Evolutionary conservation across 2,329 filamentous ascomycete species (phyloP), one percentile per base, ranked within the genome.

Genomic region (Domatiomyces catenatus): DNA sequence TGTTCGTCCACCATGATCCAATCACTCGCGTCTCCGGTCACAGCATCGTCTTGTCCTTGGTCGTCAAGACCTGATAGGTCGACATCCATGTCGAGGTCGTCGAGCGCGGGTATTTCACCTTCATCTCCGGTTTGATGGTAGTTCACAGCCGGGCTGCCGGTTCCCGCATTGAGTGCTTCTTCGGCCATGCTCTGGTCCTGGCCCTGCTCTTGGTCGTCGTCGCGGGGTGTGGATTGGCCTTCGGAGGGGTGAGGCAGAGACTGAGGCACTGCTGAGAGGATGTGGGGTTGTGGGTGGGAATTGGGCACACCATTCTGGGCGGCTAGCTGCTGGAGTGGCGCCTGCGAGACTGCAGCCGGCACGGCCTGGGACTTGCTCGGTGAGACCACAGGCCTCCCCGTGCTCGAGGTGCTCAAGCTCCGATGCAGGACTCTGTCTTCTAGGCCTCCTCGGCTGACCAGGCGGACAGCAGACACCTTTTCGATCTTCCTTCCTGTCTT

Each of bases 381-480:
- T 8, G 49, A 46, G 20, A 50, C 8, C 24, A 42, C 10, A 42
- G 47, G 39, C 42, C 42, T 36, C 2, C 20, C 17, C 17, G 5
- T 18, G 26, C 45, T 47, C 28, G 45, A 47, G 20, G 28, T 32
- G 45, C 45, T 47, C 45, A 47, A 8, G 26, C 8, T 47, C 7
- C 28, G 24, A 42, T 39, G 17, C 1, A 67, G 63, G 10, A 66
- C 63, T 53, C 66, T 70, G 49, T 86, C 79, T 65, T 87, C 69
- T 32, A 79, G 77, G 2, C 87, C 87, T 47, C 87, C 88, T 60
- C 85, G 84, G 61, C 92, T 80, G 44, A 93, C 75, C 45, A 86
- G 81, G 39, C 77, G 74, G 6, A 90, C 74, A 20, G 77, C 74
- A 47, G 80, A 76, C 49, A 84, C 77, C 22, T 75, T 71, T 39